Conservation (phyloP, 441 rosid species). For the Gossypium gossypioides region DNA sequence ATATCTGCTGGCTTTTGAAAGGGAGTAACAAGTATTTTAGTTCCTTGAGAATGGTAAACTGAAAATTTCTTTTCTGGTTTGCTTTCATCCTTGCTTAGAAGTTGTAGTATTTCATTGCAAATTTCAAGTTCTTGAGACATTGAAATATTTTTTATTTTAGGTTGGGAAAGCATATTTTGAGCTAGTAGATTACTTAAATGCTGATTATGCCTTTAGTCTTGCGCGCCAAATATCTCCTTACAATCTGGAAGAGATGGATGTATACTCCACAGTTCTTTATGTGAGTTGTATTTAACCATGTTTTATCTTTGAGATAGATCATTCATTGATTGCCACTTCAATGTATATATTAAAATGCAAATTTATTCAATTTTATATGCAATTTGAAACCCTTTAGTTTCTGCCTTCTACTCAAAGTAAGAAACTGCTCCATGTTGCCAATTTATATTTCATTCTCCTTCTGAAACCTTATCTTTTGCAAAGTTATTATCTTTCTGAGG, state of each 20-base stretch:
- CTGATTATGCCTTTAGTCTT: slow-evolving; percentile 57
- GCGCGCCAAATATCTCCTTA: slow-evolving; percentile 55
- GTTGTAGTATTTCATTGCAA: neutral
- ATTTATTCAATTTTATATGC: slow-evolving; percentile 2
- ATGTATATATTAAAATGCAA: neutral
- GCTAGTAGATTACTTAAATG: slow-evolving; percentile 65
- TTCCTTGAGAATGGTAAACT: neutral
- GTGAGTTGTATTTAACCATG: slow-evolving; percentile 37
- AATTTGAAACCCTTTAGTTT: neutral
- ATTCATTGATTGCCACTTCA: neutral
- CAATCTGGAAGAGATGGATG: slow-evolving; percentile 71
- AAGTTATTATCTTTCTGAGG: neutral
- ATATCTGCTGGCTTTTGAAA: neutral
- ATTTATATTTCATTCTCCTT: neutral
- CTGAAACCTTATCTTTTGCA: neutral
- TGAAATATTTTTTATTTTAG: slow-evolving; percentile 27
- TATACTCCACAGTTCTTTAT: slow-evolving; percentile 72
- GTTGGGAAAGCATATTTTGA: slow-evolving; percentile 76
- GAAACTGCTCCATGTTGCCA: neutral
- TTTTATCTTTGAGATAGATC: neutral
- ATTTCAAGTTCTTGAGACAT: neutral
- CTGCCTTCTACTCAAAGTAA: neutral
- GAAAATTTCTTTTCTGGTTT: neutral
- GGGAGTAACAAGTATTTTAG: neutral
- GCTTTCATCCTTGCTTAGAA: neutral